Base-by-base conservation (phyloP, 805 yeast species). In the Ogataea neopini region DNA sequence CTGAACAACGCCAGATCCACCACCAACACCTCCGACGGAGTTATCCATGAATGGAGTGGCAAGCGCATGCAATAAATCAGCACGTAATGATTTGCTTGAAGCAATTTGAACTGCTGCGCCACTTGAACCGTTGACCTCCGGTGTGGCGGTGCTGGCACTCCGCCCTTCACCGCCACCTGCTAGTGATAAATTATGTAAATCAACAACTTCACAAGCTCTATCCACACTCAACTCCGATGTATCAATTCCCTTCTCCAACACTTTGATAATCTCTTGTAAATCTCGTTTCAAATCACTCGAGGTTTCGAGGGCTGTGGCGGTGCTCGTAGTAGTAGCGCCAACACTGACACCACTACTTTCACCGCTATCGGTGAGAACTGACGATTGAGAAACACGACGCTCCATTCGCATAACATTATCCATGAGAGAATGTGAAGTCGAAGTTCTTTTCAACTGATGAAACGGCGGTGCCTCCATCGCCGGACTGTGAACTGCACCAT, bases 41-140 rank as follows among this genome's bases (percentile, higher is more conserved):
- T 69, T 69, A 54, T 79, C 81, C 41, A 75, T 70, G 66, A 84
- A 81, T 6, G 88, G 88, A 1, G 85, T 80, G 1, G 90, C 84
- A 47, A 84, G 70, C 0, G 88, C 87, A 60, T 80, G 77, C 11
- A 83, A 60, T 4, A 83, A 63, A 54, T 73, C 76, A 2, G 73
- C 70, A 49, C 74, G 73, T 19, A 80, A 60, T 9, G 66, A 52
- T 33, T 71, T 69, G 20, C 73, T 71, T 51, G 76, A 75, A 15
- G 70, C 51, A 22, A 64, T 52, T 35, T 62, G 57, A 6, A 8
- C 18, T 11, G 34, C 34, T 30, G 34, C 34, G 34, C 34, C 34
- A 30, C 34, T 14, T 13, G n/a, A n/a, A n/a, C n/a, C n/a, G n/a
- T n/a, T n/a, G n/a, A 7, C 34, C 9, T 15, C 17, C 4, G 34